These are phyloP conservation scores for Spathaspora gorwiae DNA, from an alignment of 805 yeast species.

Conservation along the genomic window DNA sequence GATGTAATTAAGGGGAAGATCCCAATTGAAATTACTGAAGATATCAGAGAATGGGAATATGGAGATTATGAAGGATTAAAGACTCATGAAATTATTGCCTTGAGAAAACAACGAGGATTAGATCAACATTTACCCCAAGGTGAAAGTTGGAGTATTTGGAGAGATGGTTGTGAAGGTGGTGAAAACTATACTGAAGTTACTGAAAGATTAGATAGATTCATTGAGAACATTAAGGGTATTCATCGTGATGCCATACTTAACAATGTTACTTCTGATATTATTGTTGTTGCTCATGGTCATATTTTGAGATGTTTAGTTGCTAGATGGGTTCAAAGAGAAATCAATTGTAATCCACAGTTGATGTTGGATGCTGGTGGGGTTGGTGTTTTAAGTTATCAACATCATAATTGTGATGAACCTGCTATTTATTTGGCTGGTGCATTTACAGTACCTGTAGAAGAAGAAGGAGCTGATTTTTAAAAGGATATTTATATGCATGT, in stretches of 20 bases:
- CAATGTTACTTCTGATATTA: conserved; percentile 59
- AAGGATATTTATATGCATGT: background rate
- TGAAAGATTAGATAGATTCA: conserved; percentile 65
- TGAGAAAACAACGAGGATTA: conserved; percentile 57
- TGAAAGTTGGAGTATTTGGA: conserved; percentile 74
- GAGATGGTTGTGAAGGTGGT: conserved; percentile 91
- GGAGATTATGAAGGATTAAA: conserved; percentile 90
- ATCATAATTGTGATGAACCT: conserved; percentile 78
- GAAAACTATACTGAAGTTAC: conserved; percentile 67
- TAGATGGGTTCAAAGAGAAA: conserved; percentile 70
- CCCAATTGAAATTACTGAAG: conserved; percentile 50
- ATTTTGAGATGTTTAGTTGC: conserved; percentile 85
- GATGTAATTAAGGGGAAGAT: conserved; percentile 27
- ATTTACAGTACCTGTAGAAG: conserved; percentile 66
- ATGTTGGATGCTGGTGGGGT: conserved; percentile 93
- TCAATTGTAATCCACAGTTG: conserved; percentile 68
- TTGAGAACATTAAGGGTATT: conserved; percentile 56
- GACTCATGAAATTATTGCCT: conserved; percentile 60
- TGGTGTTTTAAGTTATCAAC: conserved; percentile 88
- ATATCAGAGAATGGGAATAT: conserved; percentile 91
- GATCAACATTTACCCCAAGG: conserved; percentile 22
- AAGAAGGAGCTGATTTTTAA: conserved; percentile 27
- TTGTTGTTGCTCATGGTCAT: conserved; percentile 92
- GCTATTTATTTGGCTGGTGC: conserved; percentile 84
- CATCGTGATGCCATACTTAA: conserved; percentile 52